Evolutionary conservation across 371 early-diverging fungal species (phyloP).

Genomic region (Mucor irregularis): DNA sequence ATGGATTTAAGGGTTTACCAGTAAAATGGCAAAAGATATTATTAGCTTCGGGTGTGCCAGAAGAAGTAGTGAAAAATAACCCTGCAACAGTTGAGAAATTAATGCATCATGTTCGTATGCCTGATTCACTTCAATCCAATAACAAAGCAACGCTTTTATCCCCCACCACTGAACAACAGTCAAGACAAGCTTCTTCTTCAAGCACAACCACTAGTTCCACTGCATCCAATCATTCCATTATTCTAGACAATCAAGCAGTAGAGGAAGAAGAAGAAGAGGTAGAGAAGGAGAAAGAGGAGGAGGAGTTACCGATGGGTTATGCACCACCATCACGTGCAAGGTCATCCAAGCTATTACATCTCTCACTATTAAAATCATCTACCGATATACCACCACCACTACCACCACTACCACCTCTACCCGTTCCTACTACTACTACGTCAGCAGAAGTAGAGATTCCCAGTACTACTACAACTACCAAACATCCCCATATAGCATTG

Average conservation of each 20-base stretch:
- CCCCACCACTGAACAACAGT: too few relatives aligned
- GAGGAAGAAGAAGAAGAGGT: conserved; percentile 5
- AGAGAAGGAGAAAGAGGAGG: background rate
- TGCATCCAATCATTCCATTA: background rate
- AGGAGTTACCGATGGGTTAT: conserved; percentile 42
- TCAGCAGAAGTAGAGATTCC: too few relatives aligned
- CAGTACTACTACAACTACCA: background rate
- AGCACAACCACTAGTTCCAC: conserved; percentile 1
- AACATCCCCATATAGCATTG: conserved; percentile 20
- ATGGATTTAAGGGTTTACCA: conserved; percentile 58
- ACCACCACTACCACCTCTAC: background rate
- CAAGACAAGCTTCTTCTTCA: background rate
- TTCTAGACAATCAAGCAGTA: too few relatives aligned
- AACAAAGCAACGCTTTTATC: conserved; percentile 11
- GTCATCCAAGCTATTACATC: conserved; percentile 39
- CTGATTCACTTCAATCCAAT: conserved; percentile 37
- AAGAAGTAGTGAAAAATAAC: conserved; percentile 55
- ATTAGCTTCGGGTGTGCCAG: conserved; percentile 55
- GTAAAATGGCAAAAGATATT: conserved; percentile 58
- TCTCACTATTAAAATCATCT: conserved; percentile 25
- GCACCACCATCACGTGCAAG: conserved; percentile 51
- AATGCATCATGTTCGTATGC: conserved; percentile 61
- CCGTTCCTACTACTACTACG: background rate
- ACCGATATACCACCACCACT: conserved; percentile 24
- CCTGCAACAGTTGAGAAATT: conserved; percentile 54